Percentiles rank a stretch among this genome's conserved stretches.
These are phyloP conservation scores for Suillus decipiens DNA, from an alignment of 768 basidiomycete genomes.

Conservation along the genomic window DNA sequence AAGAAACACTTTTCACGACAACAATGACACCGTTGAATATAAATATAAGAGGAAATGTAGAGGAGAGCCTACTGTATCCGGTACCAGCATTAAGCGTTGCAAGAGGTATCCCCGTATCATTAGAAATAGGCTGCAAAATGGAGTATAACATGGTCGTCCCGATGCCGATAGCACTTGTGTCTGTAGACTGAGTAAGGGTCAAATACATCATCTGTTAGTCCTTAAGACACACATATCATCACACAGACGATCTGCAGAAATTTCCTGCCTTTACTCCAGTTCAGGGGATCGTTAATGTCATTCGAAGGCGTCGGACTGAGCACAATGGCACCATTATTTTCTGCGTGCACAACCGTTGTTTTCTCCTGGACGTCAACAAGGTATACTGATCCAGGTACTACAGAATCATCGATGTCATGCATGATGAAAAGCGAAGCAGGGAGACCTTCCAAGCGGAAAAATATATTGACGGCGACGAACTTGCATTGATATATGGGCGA, in stretches of 20 bases:
- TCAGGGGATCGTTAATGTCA: conserved; percentile 25
- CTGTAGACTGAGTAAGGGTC: conserved; percentile 10
- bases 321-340: conserved; percentile 20
- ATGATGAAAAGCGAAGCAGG: conserved; percentile 7
- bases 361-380: conserved; percentile 25
- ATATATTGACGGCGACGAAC: not conserved
- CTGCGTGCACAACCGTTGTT: conserved; percentile 16
- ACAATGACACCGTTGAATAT: not conserved
- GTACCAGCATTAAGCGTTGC: conserved; percentile 23
- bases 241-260: conserved; percentile 17
- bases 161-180: conserved; percentile 21
- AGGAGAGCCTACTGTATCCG: conserved; percentile 17
- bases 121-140: conserved; percentile 21
- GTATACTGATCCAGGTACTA: conserved; percentile 26
- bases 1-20: conserved; percentile 17
- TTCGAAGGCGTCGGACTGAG: conserved; percentile 28
- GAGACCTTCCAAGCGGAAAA: not conserved
- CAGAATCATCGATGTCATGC: conserved; percentile 21
- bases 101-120: conserved; percentile 22
- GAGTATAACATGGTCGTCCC: conserved; percentile 21
- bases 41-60: not conserved
- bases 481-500: not conserved
- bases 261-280: conserved; percentile 22
- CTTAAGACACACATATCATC: conserved; percentile 21
- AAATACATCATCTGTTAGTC: not conserved